phyloP scores from a whole-genome alignment of 192 early-diverging fungal species.

The Podochytrium sp. region DNA sequence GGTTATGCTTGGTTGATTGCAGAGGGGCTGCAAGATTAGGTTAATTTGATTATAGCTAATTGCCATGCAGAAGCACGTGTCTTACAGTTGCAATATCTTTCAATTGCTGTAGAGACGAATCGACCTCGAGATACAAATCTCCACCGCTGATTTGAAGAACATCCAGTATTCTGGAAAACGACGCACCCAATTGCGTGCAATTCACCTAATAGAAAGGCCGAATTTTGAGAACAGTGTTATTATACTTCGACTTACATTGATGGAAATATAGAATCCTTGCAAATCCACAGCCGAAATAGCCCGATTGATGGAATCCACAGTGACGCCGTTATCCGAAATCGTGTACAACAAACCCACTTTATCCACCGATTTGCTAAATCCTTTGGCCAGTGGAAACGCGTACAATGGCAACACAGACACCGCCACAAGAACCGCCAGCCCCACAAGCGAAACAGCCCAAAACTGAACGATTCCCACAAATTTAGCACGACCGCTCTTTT shows the following conservation, averaged over 20 bases:
- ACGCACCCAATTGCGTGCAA: background rate
- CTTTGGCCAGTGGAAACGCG: constrained; percentile 6
- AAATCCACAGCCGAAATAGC: background rate
- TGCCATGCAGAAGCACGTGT: too few species aligned
- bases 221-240: background rate
- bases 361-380: background rate
- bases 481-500: background rate
- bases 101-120: constrained; percentile 4
- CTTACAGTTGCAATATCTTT: constrained; percentile 11
- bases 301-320: background rate
- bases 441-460: constrained; percentile 8
- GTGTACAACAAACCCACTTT: background rate
- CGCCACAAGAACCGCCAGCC: constrained; percentile 10
- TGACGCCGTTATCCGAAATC: background rate
- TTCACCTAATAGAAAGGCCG: background rate
- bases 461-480: constrained; percentile 3
- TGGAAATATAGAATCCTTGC: constrained; percentile 18
- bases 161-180: background rate
- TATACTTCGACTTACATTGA: background rate
- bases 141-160: background rate
- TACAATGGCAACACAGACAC: background rate
- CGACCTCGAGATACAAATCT: constrained; percentile 5
- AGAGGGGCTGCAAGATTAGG: constrained; percentile 1
- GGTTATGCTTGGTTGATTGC: background rate
- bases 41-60: too few species aligned